Evolutionary conservation across 768 basidiomycete genomes (phyloP).

Genomic region (Leccinum obscurum): DNA sequence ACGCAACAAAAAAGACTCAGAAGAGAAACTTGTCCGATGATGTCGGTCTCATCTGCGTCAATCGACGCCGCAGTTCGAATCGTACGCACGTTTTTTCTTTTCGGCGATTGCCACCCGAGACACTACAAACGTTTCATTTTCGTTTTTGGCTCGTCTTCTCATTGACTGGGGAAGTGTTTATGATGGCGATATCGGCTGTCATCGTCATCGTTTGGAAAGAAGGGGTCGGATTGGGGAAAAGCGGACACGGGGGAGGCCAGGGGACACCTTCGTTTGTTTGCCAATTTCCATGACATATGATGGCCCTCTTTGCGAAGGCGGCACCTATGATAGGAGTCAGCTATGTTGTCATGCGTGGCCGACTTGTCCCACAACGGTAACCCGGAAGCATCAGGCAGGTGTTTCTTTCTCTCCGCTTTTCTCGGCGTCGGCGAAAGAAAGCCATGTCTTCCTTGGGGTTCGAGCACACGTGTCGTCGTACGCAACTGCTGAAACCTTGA

Average conservation of each 20-base stretch:
- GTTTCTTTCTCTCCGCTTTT: background rate
- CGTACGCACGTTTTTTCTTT: background rate
- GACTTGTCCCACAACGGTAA: background rate
- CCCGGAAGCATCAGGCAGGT: background rate
- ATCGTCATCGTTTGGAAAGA: background rate
- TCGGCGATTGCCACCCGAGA: background rate
- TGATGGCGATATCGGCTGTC: background rate
- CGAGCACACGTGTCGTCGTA: conserved; percentile 7
- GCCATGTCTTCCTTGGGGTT: conserved; percentile 4
- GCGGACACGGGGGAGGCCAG: background rate
- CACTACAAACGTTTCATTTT: background rate
- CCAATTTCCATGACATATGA: background rate
- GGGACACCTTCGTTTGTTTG: background rate
- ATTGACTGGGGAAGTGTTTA: background rate
- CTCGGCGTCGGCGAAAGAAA: background rate
- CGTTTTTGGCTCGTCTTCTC: background rate
- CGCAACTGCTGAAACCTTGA: background rate
- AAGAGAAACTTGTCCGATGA: conserved; percentile 9
- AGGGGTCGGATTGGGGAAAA: background rate
- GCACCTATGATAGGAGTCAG: background rate
- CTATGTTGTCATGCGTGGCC: background rate
- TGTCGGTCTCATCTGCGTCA: background rate
- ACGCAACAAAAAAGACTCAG: background rate
- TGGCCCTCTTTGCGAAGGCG: background rate
- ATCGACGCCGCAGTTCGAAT: background rate